phyloP scores from a whole-genome alignment of 805 yeast genomes.

The Monosporozyma siamensis region DNA sequence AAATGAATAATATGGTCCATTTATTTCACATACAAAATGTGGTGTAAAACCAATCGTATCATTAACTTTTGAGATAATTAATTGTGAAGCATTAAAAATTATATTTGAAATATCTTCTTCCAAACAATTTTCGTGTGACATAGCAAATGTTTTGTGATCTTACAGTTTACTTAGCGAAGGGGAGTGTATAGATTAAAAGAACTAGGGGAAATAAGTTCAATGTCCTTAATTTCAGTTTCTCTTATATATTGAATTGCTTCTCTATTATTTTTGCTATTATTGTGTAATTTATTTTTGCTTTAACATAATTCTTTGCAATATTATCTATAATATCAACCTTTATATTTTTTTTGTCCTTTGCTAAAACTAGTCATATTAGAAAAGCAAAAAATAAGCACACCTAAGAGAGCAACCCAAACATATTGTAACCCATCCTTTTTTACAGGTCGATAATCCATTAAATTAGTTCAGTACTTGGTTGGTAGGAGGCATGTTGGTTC shows the following conservation, averaged over 20 bases:
- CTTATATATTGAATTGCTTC: neutral
- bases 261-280: neutral
- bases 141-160: neutral
- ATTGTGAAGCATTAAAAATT: neutral
- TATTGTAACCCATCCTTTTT: too few relatives aligned
- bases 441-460: too few relatives aligned
- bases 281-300: neutral
- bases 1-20: neutral
- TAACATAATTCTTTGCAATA: too few relatives aligned
- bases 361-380: neutral
- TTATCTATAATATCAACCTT: neutral
- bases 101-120: neutral
- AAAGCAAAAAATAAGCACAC: neutral
- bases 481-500: neutral
- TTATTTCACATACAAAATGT: neutral
- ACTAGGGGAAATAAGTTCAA: neutral
- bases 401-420: too few relatives aligned
- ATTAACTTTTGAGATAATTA: neutral
- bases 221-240: neutral
- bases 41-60: conserved; percentile 1
- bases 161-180: neutral
- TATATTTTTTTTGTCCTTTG: neutral
- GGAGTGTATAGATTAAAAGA: neutral
- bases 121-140: neutral
- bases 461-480: too few relatives aligned